phyloP scores from a whole-genome alignment of 176 grass and related monocot species.

The Themeda triandra region DNA sequence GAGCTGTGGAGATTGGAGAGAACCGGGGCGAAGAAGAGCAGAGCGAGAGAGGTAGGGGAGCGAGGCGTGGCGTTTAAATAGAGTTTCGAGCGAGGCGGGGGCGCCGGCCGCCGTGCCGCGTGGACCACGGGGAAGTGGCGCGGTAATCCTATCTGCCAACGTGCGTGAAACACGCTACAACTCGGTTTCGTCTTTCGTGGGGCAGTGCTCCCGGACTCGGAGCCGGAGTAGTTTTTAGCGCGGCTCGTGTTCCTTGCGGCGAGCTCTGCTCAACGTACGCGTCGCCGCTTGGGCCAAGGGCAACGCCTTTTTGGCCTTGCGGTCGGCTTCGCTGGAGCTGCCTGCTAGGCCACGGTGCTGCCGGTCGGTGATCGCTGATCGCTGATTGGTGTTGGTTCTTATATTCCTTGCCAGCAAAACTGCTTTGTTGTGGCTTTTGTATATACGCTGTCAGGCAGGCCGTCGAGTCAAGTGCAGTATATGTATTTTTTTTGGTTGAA shows the following conservation, averaged over 20 bases:
- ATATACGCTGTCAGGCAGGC: too few species aligned
- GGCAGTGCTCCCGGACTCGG: neutral
- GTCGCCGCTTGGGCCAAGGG: neutral
- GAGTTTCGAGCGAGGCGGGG: neutral
- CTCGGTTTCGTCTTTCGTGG: too few species aligned
- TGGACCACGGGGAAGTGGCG: neutral
- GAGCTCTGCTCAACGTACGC: neutral
- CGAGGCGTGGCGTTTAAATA: slow-evolving; percentile 32
- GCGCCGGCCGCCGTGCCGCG: too few species aligned
- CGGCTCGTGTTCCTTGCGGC: slow-evolving; percentile 25
- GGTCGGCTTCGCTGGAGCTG: neutral
- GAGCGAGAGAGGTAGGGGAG: slow-evolving; percentile 1
- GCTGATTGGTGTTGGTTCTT: neutral
- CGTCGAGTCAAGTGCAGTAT: neutral
- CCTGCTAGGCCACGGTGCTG: neutral
- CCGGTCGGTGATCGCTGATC: neutral
- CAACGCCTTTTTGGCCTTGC: neutral
- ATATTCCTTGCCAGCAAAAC: neutral
- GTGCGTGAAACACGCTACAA: neutral
- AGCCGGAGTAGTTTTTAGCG: neutral
- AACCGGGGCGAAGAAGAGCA: neutral
- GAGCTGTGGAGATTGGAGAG: neutral
- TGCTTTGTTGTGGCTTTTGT: neutral
- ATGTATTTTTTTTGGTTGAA: too few species aligned
- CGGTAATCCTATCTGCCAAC: neutral